Evolutionary conservation across 495 filamentous ascomycete genomes (phyloP), one percentile per base, ranked within the genome.

Genomic region (Hyphodiscus hymeniophilus): DNA sequence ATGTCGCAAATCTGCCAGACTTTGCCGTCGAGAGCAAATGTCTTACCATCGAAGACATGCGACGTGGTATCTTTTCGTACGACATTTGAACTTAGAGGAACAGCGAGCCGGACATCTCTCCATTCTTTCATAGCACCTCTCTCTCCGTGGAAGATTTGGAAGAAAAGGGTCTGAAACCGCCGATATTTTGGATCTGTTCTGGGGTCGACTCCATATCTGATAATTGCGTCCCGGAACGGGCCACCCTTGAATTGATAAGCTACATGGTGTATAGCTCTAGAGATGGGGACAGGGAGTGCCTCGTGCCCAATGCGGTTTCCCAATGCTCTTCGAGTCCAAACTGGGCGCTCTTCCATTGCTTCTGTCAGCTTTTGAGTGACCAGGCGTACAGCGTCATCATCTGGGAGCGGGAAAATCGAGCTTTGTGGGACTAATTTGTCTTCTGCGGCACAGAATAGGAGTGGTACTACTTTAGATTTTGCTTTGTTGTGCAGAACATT

Each of bases 1-100:
- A 98, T 83, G 62, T 98, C 92, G 66, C 90, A 94, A 24, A 90
- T 73, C 70, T 96, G 92, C 83, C 87, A 98, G 48, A 89, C 79
- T 38, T 89, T 85, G 1, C 89, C 89, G 58, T 92, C 87, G 4
- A 70, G 66, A 8, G 74, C 73, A 22, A 89, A 68, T 0, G 60
- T 66, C 34, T 76, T 62, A 31, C 92, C 91, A 38, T 91, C 84
- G 63, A 95, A 98, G 15, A 91, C 61, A 65, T 96, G 92, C 31
- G 70, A 77, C 42, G n/a, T 17, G 12, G 33, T 32, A 31, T 42
- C 36, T 7, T 15, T 18, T 16, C 23, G 18, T 16, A 17, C 30
- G 10, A 18, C 28, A 1, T 10, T 26, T 13, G 22, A 43, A 18
- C 34, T 43, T 20, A 36, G 12, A 30, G 26, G 31, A 52, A 38